Evolutionary conservation across 2,329 filamentous ascomycete species (phyloP).

Genomic region (Verticillium nubilum): DNA sequence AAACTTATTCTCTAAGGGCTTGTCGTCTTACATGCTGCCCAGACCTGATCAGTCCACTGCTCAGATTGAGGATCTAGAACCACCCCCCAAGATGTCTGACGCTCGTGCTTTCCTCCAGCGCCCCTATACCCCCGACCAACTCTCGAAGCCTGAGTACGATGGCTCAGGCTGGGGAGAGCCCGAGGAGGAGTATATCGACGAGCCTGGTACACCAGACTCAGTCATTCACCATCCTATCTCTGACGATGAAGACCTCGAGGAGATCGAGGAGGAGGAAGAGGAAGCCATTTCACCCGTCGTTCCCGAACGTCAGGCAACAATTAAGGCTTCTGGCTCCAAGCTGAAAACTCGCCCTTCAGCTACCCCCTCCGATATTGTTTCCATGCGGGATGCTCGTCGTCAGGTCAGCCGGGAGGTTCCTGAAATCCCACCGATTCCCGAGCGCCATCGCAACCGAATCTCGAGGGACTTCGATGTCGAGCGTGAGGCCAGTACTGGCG

Average conservation of each 20-base stretch:
- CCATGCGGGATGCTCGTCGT: slow-evolving; percentile 82
- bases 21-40: slow-evolving; percentile 42
- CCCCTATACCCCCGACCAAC: slow-evolving; percentile 43
- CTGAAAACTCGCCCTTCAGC: slow-evolving; percentile 86
- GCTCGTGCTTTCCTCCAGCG: slow-evolving; percentile 31
- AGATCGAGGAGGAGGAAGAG: slow-evolving; percentile 29
- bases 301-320: slow-evolving; percentile 79
- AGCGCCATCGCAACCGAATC: slow-evolving; percentile 51
- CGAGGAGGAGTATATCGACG: slow-evolving; percentile 49
- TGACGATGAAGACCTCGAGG: slow-evolving; percentile 29
- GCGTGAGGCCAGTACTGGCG: slow-evolving; percentile 25
- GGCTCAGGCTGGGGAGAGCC: slow-evolving; percentile 56
- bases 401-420: slow-evolving; percentile 74
- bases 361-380: slow-evolving; percentile 74
- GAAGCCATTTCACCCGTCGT: slow-evolving; percentile 54
- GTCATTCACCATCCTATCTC: slow-evolving; percentile 74
- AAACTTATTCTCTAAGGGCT: slow-evolving; percentile 33
- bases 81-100: slow-evolving; percentile 27
- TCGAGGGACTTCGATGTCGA: slow-evolving; percentile 41
- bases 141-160: slow-evolving; percentile 59
- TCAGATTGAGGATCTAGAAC: slow-evolving; percentile 16
- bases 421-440: slow-evolving; percentile 53
- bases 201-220: slow-evolving; percentile 76
- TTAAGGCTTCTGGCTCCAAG: slow-evolving; percentile 80
- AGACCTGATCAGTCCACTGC: slow-evolving; percentile 31